Percentiles rank a stretch among this genome's conserved stretches.
Conservation (phyloP, 768 basidiomycete genomes). For the Dictyophora rubrovolvata region DNA sequence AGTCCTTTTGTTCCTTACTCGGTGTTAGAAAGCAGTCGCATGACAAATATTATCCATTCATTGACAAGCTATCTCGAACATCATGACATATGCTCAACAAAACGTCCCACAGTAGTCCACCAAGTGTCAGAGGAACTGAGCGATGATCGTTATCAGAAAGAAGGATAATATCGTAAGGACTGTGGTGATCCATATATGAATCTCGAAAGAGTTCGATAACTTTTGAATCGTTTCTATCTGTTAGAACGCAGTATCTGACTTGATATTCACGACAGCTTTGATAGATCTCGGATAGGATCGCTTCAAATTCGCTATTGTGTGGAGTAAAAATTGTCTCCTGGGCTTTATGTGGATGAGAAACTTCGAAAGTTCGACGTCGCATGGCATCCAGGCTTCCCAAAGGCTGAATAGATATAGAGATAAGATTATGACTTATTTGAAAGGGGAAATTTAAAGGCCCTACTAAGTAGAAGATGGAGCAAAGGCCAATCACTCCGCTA, state of each 20-base stretch:
- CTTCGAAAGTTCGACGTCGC: too few species aligned
- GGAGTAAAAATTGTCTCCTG: not conserved
- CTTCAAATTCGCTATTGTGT: not conserved
- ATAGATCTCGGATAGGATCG: not conserved
- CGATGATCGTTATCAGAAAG: not conserved
- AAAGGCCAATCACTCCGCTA: not conserved
- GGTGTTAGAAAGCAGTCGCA: too few species aligned
- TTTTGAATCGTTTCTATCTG: not conserved
- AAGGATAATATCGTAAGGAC: not conserved
- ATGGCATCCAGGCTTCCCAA: not conserved
- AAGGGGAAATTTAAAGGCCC: not conserved
- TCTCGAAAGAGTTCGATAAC: not conserved
- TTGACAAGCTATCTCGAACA: not conserved
- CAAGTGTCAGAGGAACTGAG: not conserved
- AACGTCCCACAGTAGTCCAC: not conserved
- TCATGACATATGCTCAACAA: not conserved
- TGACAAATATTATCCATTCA: not conserved
- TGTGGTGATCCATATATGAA: not conserved
- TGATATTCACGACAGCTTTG: not conserved
- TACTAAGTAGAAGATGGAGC: not conserved
- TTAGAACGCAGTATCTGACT: not conserved
- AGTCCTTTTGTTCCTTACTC: too few species aligned
- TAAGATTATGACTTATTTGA: not conserved
- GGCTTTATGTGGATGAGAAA: too few species aligned
- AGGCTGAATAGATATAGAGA: too few species aligned